Evolutionary conservation across 2,329 filamentous ascomycete genomes (phyloP).

Genomic region (Trichoderma afroharzianum): DNA sequence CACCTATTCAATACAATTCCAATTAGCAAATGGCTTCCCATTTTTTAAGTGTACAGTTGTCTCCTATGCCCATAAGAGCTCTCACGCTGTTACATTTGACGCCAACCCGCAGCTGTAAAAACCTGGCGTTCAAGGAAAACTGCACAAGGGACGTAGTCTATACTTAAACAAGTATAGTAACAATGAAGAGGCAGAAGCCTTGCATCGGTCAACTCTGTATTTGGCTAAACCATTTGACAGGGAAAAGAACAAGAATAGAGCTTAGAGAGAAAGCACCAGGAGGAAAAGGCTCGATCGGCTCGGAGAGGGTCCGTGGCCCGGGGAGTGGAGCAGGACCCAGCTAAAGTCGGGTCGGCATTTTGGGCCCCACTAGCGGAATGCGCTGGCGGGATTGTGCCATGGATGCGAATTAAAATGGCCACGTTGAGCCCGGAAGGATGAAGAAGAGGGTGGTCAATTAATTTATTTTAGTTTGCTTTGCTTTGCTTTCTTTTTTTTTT

Average conservation of each 20-base stretch:
- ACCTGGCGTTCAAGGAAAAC: too few species aligned
- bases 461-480: neutral
- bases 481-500: neutral
- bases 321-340: neutral
- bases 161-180: neutral
- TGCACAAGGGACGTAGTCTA: neutral
- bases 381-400: neutral
- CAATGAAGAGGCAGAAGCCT: neutral
- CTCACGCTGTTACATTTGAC: too few species aligned
- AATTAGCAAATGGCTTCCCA: too few species aligned
- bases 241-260: neutral
- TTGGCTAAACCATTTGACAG: neutral
- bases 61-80: too few species aligned
- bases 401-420: neutral
- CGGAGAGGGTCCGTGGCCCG: neutral
- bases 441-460: neutral
- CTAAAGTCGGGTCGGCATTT: neutral
- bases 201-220: neutral
- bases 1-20: too few species aligned
- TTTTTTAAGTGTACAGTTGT: too few species aligned
- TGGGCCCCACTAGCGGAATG: neutral
- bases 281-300: neutral
- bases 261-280: neutral
- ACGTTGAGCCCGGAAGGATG: neutral
- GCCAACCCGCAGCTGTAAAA: too few species aligned